Evolutionary conservation across 257 asterid species (phyloP).

Genomic region (Solanum commersonii): DNA sequence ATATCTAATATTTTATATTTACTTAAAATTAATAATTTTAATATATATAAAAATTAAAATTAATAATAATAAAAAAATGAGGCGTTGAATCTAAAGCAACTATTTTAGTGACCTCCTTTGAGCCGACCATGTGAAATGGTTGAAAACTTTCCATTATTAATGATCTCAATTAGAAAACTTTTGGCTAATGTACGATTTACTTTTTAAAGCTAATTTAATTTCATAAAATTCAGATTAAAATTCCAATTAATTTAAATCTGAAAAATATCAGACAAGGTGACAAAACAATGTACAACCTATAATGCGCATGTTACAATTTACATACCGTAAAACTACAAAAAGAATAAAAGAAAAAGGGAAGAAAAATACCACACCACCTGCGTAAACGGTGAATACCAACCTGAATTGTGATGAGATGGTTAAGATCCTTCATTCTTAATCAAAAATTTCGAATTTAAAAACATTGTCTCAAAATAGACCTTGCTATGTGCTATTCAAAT

Average conservation of each 20-base stretch:
- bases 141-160: not conserved
- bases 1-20: not conserved
- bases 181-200: not conserved
- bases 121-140: not conserved
- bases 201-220: not conserved
- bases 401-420: not conserved
- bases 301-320: not conserved
- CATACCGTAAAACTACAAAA: not conserved
- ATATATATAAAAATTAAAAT: no score
- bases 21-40: not conserved
- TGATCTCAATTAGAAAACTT: not conserved
- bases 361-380: not conserved
- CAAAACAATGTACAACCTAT: not conserved
- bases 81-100: not conserved
- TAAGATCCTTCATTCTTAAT: rapidly evolving
- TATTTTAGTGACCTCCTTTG: not conserved
- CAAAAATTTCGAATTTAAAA: rapidly evolving
- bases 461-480: rapidly evolving
- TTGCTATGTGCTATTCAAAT: rapidly evolving
- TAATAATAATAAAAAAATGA: no score
- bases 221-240: not conserved
- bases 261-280: not conserved
- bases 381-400: rapidly evolving
- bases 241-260: not conserved
- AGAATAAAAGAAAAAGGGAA: not conserved